phyloP scores from a whole-genome alignment of 1,284 basidiomycete genomes.

The Ganoderma sp. region DNA sequence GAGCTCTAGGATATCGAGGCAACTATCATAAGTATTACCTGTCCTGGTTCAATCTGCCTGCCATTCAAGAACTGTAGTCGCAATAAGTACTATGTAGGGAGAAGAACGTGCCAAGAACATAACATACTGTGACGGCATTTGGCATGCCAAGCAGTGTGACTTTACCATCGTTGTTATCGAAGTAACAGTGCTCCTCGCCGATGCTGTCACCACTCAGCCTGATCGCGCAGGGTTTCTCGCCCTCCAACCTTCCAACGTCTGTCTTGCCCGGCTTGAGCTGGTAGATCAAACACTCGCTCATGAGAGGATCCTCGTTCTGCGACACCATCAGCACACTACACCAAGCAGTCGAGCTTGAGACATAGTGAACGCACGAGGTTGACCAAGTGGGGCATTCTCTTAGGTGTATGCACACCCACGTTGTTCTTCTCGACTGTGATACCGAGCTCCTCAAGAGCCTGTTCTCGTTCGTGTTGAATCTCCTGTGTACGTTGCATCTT shows the following conservation, averaged over 20 bases:
- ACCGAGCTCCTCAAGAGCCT: constrained; percentile 95
- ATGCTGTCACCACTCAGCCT: constrained; percentile 93
- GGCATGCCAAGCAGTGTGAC: constrained; percentile 83
- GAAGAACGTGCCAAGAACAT: constrained; percentile 38
- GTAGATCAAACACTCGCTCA: constrained; percentile 93
- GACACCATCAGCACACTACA: constrained; percentile 26
- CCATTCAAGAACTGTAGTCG: constrained; percentile 84
- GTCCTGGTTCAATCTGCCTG: constrained; percentile 77
- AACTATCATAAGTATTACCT: constrained; percentile 52
- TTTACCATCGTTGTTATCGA: constrained; percentile 86
- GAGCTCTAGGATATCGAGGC: not conserved
- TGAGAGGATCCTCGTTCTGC: constrained; percentile 89
- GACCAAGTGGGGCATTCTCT: constrained; percentile 96
- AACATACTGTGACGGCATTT: constrained; percentile 86
- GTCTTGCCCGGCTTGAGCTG: constrained; percentile 89
- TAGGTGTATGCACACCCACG: constrained; percentile 98
- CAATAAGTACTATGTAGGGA: constrained; percentile 12
- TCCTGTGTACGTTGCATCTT: constrained; percentile 93
- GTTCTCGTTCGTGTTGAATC: constrained; percentile 95
- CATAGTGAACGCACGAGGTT: constrained; percentile 72
- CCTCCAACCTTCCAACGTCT: constrained; percentile 84
- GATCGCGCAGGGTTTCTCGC: constrained; percentile 83
- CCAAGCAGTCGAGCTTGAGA: constrained; percentile 3
- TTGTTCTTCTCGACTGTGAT: constrained; percentile 97
- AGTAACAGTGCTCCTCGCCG: constrained; percentile 89